phyloP scores from a whole-genome alignment of 768 basidiomycete genomes.

The Termitomyces sp. region DNA sequence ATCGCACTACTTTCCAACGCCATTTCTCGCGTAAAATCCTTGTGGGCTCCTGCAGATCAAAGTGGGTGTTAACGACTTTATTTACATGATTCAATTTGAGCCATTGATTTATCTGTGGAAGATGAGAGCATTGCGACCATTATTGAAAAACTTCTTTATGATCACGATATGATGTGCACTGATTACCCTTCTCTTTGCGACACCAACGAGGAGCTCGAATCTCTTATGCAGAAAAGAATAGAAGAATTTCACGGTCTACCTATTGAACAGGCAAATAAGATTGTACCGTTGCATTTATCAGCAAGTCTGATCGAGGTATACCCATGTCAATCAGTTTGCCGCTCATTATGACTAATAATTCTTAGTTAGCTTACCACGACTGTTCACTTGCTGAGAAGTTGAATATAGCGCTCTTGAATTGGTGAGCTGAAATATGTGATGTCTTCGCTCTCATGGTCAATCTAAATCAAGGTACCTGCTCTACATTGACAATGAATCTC shows the following conservation, averaged over 20 bases:
- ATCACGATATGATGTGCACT: background rate
- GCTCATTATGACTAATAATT: background rate
- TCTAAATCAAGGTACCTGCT: constrained; percentile 11
- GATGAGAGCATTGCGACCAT: background rate
- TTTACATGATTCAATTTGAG: background rate
- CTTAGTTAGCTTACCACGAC: constrained; percentile 11
- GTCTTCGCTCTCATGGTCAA: too few relatives aligned
- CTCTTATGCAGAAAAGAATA: constrained; percentile 3
- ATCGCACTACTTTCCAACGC: too few relatives aligned
- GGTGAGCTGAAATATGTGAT: constrained; percentile 1
- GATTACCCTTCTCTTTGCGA: background rate
- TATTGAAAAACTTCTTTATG: background rate
- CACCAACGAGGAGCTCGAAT: constrained; percentile 5
- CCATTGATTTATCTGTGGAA: background rate
- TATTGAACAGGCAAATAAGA: background rate
- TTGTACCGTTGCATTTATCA: background rate
- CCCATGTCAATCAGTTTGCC: background rate
- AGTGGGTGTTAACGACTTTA: background rate
- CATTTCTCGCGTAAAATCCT: background rate
- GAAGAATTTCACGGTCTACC: background rate
- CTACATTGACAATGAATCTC: constrained; percentile 12
- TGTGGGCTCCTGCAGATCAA: background rate
- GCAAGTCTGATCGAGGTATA: constrained; percentile 7
- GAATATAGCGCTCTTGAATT: constrained; percentile 13
- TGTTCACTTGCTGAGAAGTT: constrained; percentile 13